Percentiles rank a stretch among this genome's conserved stretches.
Evolutionary conservation across 2,329 filamentous ascomycete genomes (phyloP).

Genomic region (Neopestalotiopsis rosae): DNA sequence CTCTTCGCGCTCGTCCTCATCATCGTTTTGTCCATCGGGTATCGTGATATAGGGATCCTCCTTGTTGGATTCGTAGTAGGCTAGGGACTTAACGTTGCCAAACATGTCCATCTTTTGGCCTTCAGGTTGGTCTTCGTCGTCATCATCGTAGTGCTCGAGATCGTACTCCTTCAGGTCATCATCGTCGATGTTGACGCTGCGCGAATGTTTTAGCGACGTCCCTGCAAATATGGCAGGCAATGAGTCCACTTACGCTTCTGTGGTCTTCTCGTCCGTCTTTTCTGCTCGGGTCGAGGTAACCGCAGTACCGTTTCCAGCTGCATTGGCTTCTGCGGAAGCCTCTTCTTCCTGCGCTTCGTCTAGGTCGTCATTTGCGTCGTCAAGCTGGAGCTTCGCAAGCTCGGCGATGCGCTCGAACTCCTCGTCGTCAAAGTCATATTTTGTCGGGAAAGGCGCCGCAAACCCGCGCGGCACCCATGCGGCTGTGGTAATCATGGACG

Average conservation of each 20-base stretch:
- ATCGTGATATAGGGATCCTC: conserved; percentile 97
- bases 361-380: conserved; percentile 89
- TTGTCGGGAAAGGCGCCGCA: conserved; percentile 75
- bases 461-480: conserved; percentile 80
- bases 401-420: conserved; percentile 78
- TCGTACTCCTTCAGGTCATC: conserved; percentile 96
- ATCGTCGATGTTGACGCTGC: conserved; percentile 64
- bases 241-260: conserved; percentile 29
- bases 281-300: conserved; percentile 26
- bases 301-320: conserved; percentile 28
- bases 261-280: conserved; percentile 32
- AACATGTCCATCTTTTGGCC: conserved; percentile 88
- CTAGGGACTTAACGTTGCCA: conserved; percentile 89
- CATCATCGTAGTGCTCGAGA: conserved; percentile 93
- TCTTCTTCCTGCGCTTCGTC: conserved; percentile 68
- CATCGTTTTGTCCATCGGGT: conserved; percentile 70
- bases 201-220: not conserved
- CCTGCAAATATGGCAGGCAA: too few relatives aligned
- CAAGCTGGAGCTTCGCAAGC: conserved; percentile 79
- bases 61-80: conserved; percentile 92
- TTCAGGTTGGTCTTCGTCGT: conserved; percentile 67
- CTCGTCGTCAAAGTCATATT: conserved; percentile 76
- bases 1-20: conserved; percentile 90
- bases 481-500: conserved; percentile 78
- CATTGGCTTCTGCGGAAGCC: conserved; percentile 21